Conservation (phyloP, 768 basidiomycete species). For the Lactarius evosmus region DNA sequence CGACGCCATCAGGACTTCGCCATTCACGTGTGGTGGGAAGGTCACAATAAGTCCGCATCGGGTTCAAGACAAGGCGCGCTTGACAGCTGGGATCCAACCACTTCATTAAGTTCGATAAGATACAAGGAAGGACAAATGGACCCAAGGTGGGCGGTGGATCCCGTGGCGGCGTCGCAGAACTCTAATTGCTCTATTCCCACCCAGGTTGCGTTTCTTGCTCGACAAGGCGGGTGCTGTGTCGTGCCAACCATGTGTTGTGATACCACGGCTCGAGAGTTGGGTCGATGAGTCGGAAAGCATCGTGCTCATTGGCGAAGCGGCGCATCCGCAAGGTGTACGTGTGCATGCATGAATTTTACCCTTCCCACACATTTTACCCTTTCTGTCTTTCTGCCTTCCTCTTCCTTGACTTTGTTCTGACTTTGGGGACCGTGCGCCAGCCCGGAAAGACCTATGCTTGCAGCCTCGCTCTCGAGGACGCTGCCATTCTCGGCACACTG, state of each 20-base stretch:
- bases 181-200: background rate
- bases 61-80: background rate
- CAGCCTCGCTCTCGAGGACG: constrained; percentile 32
- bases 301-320: constrained; percentile 39
- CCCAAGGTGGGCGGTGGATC: constrained; percentile 9
- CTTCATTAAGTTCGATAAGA: constrained; percentile 13
- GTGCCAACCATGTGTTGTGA: constrained; percentile 37
- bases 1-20: constrained; percentile 20
- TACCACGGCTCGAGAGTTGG: constrained; percentile 39
- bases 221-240: constrained; percentile 18
- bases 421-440: constrained; percentile 20
- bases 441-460: constrained; percentile 39
- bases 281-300: constrained; percentile 37
- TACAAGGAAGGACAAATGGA: constrained; percentile 21
- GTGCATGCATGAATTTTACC: constrained; percentile 8
- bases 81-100: constrained; percentile 16
- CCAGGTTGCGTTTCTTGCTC: constrained; percentile 21
- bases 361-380: background rate
- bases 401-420: background rate
- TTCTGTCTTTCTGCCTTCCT: background rate
- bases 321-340: constrained; percentile 35
- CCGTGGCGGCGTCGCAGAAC: background rate
- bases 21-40: constrained; percentile 23
- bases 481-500: constrained; percentile 33
- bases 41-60: background rate